Conservation (phyloP, 2,329 filamentous ascomycete genomes). For the Neodidymelliopsis sp. region DNA sequence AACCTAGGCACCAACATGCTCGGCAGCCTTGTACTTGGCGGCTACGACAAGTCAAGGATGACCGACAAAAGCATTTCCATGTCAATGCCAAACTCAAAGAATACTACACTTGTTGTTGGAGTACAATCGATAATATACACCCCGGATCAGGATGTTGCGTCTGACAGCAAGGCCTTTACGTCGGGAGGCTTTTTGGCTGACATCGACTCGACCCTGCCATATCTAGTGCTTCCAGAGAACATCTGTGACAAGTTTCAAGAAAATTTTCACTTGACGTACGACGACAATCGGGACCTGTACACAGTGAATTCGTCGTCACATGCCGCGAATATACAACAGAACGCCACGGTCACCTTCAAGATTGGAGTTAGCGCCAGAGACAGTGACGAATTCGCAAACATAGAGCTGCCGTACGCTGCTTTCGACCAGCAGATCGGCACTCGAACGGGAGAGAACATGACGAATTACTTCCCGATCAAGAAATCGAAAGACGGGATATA, state of each 20-base stretch:
- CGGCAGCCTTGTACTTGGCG: constrained; percentile 50
- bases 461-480: constrained; percentile 44
- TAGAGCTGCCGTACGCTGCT: constrained; percentile 40
- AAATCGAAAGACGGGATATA: constrained; percentile 31
- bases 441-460: constrained; percentile 19
- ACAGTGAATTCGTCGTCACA: constrained; percentile 39
- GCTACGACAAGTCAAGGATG: constrained; percentile 49
- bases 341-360: constrained; percentile 36
- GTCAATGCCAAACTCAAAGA: constrained; percentile 8
- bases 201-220: constrained; percentile 49
- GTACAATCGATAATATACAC: constrained; percentile 36
- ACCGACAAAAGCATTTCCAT: constrained; percentile 28
- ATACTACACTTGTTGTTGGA: constrained; percentile 10
- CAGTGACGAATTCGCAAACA: constrained; percentile 24
- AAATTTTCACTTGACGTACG: constrained; percentile 47
- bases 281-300: constrained; percentile 44
- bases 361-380: constrained; percentile 19
- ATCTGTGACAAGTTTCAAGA: constrained; percentile 49
- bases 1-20: constrained; percentile 33
- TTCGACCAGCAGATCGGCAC: constrained; percentile 30
- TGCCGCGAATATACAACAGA: constrained; percentile 30
- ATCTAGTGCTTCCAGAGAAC: constrained; percentile 38
- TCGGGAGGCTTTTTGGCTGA: constrained; percentile 24
- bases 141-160: constrained; percentile 23
- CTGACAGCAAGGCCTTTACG: constrained; percentile 20